Evolutionary conservation across 208 protist genomes (phyloP).

Genomic region (Angomonas ambiguus): DNA sequence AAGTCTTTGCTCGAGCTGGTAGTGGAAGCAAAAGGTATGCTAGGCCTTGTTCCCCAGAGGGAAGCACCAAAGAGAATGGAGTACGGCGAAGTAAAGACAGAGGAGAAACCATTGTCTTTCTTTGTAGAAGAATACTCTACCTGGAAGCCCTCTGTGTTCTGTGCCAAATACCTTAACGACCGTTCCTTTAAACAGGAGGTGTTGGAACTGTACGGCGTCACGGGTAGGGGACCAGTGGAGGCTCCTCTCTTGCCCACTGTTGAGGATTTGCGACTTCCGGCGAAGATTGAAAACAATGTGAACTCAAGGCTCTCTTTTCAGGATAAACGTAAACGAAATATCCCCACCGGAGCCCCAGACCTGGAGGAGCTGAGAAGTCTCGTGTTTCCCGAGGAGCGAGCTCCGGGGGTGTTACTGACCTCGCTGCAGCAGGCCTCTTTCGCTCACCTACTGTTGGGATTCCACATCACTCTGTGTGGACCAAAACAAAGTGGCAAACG

Average conservation of each 20-base stretch:
- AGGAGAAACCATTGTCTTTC: constrained; percentile 41
- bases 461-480: constrained; percentile 57
- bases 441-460: constrained; percentile 52
- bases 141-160: constrained; percentile 36
- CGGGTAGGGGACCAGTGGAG: not conserved
- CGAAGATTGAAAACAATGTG: not conserved
- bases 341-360: not conserved
- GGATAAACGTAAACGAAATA: not conserved
- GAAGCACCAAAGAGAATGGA: not conserved
- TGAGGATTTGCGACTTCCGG: not conserved
- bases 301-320: not conserved
- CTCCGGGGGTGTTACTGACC: not conserved
- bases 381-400: not conserved
- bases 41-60: constrained; percentile 46
- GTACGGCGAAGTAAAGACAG: constrained; percentile 38
- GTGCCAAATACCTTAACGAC: constrained; percentile 21
- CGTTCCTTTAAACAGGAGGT: not conserved
- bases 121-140: constrained; percentile 2
- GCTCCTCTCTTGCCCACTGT: not conserved
- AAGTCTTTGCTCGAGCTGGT: constrained; percentile 77
- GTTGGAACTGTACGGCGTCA: not conserved
- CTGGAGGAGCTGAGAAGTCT: not conserved
- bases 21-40: constrained; percentile 48
- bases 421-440: constrained; percentile 54
- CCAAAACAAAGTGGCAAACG: constrained; percentile 56